Base-by-base conservation (phyloP, 352 stramenopile genomes). In the Salisapilia sapeloensis region DNA sequence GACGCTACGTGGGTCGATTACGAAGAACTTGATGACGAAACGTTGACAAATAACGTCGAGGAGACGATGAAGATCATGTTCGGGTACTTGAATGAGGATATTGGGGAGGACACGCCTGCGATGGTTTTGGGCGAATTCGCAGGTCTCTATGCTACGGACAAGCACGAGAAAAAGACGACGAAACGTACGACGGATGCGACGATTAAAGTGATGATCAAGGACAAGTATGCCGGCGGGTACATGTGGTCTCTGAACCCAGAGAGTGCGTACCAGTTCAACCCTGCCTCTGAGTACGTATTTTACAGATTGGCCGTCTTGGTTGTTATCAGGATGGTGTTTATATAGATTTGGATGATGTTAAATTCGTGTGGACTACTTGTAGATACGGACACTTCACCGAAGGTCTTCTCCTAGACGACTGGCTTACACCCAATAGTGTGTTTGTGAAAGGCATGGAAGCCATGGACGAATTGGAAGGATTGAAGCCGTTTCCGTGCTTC, bases 201-300 rank as follows among this genome's bases (percentile, higher is more conserved):
- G 8, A 71, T 84, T 18, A 44, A 77, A 6, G 36, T 62, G 4
- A 76, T 78, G 51, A 24, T 84, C 7, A 46, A 67, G 31, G 38
- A 54, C 1, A 46, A 48, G 0, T 71, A 72, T 21, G 64, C 62
- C 0, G 67, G 67, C n/a, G 65, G 61, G 3, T 84, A 78, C 43
- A 77, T 84, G 61, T 84, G 67, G 67, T 79, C 64, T 8, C 46
- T 84, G 2, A 84, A 84, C 30, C 67, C 67, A 0, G 67, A 81
- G 47, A 75, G 55, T 48, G 67, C 61, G 29, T 84, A 84, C 46
- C 56, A 75, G 45, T 80, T 53, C 51, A 83, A 83, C 30, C 67
- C 67, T 0, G 58, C 66, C 6, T 63, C 79, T 33, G 74, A 41
- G 12, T n/a, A n/a, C n/a, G n/a, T n/a, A n/a, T n/a, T n/a, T n/a